Percentiles rank a stretch among this genome's conserved stretches.
Conservation (phyloP, 352 stramenopile species). For the Globisporangium sylvaticum region DNA sequence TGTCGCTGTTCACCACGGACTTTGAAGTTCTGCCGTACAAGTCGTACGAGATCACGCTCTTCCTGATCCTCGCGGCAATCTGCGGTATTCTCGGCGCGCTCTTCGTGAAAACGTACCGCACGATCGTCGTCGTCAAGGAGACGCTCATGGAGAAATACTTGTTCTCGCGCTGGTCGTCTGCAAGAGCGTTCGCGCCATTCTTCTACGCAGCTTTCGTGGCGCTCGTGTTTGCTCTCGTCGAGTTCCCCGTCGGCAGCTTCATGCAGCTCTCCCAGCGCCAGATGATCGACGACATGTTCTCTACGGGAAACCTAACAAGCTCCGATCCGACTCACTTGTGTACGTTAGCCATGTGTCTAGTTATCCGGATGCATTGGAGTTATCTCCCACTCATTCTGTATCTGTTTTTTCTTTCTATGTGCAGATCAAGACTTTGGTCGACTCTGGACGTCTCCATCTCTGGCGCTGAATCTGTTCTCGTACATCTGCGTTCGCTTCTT, state of each 20-base stretch:
- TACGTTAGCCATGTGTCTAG: conserved; percentile 2
- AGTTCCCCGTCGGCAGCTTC: conserved; percentile 75
- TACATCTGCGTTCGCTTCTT: conserved; percentile 79
- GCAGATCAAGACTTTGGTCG: conserved; percentile 39
- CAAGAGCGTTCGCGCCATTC: conserved; percentile 43
- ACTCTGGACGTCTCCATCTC: conserved; percentile 57
- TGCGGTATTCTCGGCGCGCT: conserved; percentile 80
- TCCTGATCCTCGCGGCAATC: conserved; percentile 73
- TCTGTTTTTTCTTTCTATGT: neutral
- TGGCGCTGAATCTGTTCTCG: conserved; percentile 60
- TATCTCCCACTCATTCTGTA: neutral
- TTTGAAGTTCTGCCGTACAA: conserved; percentile 73
- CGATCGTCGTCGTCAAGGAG: conserved; percentile 42
- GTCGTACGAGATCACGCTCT: conserved; percentile 69
- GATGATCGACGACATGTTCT: conserved; percentile 88
- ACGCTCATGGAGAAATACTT: conserved; percentile 32
- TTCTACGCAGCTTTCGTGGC: conserved; percentile 64
- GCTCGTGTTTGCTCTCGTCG: conserved; percentile 59
- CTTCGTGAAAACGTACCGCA: conserved; percentile 69
- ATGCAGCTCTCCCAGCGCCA: conserved; percentile 75
- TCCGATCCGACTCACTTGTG: conserved; percentile 30
- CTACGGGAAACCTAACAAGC: conserved; percentile 44
- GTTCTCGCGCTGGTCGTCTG: conserved; percentile 20
- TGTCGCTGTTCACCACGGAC: conserved; percentile 78
- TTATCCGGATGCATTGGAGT: neutral